Conservation (phyloP, 2,329 filamentous ascomycete species). For the Apiospora hydei region DNA sequence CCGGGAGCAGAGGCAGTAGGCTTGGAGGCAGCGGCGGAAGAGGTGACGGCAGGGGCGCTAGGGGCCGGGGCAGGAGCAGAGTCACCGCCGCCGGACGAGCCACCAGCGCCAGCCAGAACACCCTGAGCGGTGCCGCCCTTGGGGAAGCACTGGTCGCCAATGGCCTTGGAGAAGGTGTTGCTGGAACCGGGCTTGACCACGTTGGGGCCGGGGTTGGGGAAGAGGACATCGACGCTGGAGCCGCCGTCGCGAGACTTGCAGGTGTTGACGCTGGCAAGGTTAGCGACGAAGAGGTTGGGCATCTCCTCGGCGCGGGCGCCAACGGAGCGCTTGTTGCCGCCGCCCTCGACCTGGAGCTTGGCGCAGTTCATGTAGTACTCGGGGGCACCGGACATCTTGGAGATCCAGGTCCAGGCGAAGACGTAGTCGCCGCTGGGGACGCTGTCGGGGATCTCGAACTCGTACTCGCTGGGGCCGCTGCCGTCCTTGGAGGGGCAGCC, state of each 20-base stretch:
- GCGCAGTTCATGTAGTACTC: constrained; percentile 68
- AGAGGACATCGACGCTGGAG: constrained; percentile 58
- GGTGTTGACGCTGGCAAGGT: constrained; percentile 57
- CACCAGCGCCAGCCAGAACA: constrained; percentile 35
- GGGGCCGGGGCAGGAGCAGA: constrained; percentile 20
- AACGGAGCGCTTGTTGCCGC: constrained; percentile 52
- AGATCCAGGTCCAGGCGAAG: constrained; percentile 79
- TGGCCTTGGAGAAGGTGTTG: constrained; percentile 42
- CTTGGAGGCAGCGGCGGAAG: constrained; percentile 5
- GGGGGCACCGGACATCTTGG: constrained; percentile 71
- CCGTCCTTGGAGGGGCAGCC: constrained; percentile 65
- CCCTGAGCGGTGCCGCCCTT: constrained; percentile 34
- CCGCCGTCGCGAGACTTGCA: constrained; percentile 63
- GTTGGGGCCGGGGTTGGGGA: constrained; percentile 67
- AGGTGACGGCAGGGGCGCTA: constrained; percentile 24
- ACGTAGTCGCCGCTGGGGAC: constrained; percentile 70
- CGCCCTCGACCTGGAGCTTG: constrained; percentile 30
- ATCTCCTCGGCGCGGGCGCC: constrained; percentile 44
- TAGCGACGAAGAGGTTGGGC: constrained; percentile 74
- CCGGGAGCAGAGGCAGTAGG: constrained; percentile 18
- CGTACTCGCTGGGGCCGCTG: constrained; percentile 54
- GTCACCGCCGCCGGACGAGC: constrained; percentile 11
- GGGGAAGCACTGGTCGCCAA: constrained; percentile 38
- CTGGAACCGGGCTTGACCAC: constrained; percentile 50
- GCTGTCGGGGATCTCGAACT: constrained; percentile 66